Percentiles rank a stretch among this genome's conserved stretches.
These are phyloP conservation scores for Cadophora malorum DNA, from an alignment of 2,329 filamentous ascomycete genomes.

Conservation along the genomic window DNA sequence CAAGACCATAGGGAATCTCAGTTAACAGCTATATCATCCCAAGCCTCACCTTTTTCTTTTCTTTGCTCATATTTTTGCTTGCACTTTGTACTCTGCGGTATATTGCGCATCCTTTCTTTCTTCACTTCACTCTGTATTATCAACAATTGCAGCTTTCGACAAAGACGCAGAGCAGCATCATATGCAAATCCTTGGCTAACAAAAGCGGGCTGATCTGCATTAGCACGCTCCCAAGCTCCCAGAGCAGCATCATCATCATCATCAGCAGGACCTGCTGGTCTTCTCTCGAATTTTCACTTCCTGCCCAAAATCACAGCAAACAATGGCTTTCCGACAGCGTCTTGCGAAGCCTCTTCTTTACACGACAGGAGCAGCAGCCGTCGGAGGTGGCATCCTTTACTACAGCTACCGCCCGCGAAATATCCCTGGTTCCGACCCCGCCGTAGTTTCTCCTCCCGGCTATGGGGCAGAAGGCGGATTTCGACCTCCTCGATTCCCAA, in stretches of 20 bases:
- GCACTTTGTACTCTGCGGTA: neutral
- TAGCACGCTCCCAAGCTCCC: constrained; percentile 24
- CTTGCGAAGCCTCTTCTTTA: constrained; percentile 58
- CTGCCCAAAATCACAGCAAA: constrained; percentile 3
- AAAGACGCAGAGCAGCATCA: neutral
- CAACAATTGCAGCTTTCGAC: constrained; percentile 1
- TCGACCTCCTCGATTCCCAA: constrained; percentile 57
- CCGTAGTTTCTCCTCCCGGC: constrained; percentile 73
- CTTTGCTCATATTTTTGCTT: neutral
- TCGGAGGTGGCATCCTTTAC: constrained; percentile 57
- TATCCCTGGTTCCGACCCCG: constrained; percentile 72
- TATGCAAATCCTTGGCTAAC: constrained; percentile 21
- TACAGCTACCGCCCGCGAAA: constrained; percentile 70
- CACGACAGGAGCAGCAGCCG: constrained; percentile 53
- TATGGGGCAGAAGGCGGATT: constrained; percentile 73
- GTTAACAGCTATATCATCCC: constrained; percentile 1
- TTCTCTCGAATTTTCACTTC: constrained; percentile 29
- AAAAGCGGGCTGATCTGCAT: constrained; percentile 32
- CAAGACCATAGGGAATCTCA: neutral
- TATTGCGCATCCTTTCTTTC: neutral
- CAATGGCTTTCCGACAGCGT: constrained; percentile 48
- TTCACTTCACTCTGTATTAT: constrained; percentile 10
- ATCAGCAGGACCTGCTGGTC: constrained; percentile 21
- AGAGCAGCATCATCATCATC: constrained; percentile 13
- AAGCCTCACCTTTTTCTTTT: neutral